Evolutionary conservation across 176 grass and related monocot genomes (phyloP), one percentile per base, ranked within the genome.

Genomic region (Phragmites australis): DNA sequence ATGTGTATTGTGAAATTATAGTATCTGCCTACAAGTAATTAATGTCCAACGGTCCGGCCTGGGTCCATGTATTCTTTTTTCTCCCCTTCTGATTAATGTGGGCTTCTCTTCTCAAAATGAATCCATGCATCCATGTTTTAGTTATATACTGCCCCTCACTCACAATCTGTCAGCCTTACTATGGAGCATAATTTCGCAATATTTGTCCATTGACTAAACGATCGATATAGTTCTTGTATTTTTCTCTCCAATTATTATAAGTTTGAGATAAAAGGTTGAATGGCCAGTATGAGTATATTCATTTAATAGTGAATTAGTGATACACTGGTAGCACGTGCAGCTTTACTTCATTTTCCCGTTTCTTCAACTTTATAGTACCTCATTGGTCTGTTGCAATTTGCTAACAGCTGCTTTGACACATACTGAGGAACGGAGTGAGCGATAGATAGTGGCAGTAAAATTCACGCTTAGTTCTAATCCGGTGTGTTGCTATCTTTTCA

Each of bases 391-490:
- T 40, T 57, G 30, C n/a, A 27, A 50, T 59, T n/a, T 40, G n/a
- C 9, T n/a, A 17, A 50, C 9, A 44, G 30, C 8, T 55, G 43
- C 9, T 60, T 58, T 42, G 54, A 71, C 9, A 71, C 56, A 18
- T 62, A 85, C 23, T 68, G 11, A 67, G 30, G 53, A 50, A 74
- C 11, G 32, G 29, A 65, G 11, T 18, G 29, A 50, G 8, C 30
- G 44, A 12, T 67, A 37, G 19, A 12, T 71, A 23, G 32, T 13
- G 76, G n/a, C 17, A 21, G 27, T 81, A 30, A 68, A 70, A 4
- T 76, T 76, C n/a, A 25, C 22, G 13, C 25, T 18, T 4, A 41
- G 19, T 86, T 85, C 50, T 47, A 34, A 49, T 84, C 30, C 23
- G 44, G 56, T 14, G 21, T 22, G 4, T 27, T 74, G 37, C 31